phyloP scores from a whole-genome alignment of 2,329 filamentous ascomycete genomes.

The Phoma sp. region DNA sequence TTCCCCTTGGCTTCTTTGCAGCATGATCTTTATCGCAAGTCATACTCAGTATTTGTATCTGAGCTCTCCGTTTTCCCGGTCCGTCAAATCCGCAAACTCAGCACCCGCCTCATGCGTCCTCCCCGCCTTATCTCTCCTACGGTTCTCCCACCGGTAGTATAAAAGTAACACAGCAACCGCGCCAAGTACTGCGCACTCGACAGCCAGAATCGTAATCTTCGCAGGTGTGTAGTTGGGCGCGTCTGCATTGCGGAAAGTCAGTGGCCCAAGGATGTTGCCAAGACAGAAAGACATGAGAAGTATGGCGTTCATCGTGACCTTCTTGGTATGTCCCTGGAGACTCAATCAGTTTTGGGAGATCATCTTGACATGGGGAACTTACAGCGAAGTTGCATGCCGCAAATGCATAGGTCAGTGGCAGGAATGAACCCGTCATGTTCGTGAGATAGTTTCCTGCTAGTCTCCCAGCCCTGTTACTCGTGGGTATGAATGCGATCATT shows the following conservation, averaged over 20 bases:
- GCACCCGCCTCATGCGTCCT: slow-evolving; percentile 28
- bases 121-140: slow-evolving; percentile 27
- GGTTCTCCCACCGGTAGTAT: slow-evolving; percentile 40
- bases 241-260: slow-evolving; percentile 49
- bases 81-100: slow-evolving; percentile 47
- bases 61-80: slow-evolving; percentile 40
- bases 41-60: slow-evolving; percentile 18
- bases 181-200: slow-evolving; percentile 35
- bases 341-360: not conserved
- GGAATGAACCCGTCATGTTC: slow-evolving; percentile 48
- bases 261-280: slow-evolving; percentile 51
- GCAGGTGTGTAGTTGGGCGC: slow-evolving; percentile 48
- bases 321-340: slow-evolving; percentile 38
- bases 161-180: slow-evolving; percentile 49
- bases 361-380: not conserved
- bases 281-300: slow-evolving; percentile 51
- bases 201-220: slow-evolving; percentile 51
- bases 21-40: no score
- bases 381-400: slow-evolving; percentile 55
- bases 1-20: no score
- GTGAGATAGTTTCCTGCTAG: slow-evolving; percentile 53
- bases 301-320: slow-evolving; percentile 64
- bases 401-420: slow-evolving; percentile 46
- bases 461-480: slow-evolving; percentile 20
- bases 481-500: slow-evolving; percentile 30